Base-by-base conservation (phyloP, 768 basidiomycete species). In the Tricholomella constricta region DNA sequence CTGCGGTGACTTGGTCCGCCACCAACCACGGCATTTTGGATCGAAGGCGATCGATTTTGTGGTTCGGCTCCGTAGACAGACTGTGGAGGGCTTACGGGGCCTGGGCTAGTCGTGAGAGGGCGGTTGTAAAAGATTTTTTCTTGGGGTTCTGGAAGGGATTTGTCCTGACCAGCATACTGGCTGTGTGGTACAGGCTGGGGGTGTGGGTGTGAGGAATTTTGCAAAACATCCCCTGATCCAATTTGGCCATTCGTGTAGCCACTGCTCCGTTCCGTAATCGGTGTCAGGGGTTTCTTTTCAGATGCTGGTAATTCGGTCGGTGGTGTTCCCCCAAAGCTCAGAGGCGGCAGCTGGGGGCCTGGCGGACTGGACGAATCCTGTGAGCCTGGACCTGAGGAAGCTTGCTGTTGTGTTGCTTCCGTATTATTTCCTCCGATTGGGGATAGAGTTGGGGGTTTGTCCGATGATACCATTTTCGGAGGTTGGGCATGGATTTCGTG, bases 301-400 rank as follows among this genome's bases (percentile, higher is more conserved):
- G 50, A 42, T 7, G 48, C 46, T 11, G 62, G 58, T 20, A 58
- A 40, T 20, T 55, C 48, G 7, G 57, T 41, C 10, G 44, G 26
- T 23, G 56, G 19, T 26, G 62, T 19, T 2, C 42, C 40, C 31
- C 73, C 77, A 52, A 88, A 83, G 58, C 62, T 72, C 31, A 89
- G 68, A 8, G 84, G 80, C 5, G 88, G 88, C n/a, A 89, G 68
- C 52, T 84, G 85, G 10, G 81, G 72, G 10, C 75, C 70, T 48
- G 65, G 32, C 27, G 58, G 20, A 17, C 53, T 44, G 2, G 60
- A 57, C 9, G 26, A 48, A 2, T 42, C 47, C 48, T 50, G 59
- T 48, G 40, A 51, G 46, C 38, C 53, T 45, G 38, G 31, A 38
- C 25, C n/a, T 11, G 35, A 37, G 9, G 26, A 1, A 19, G 45